Base-by-base conservation (phyloP, 495 filamentous ascomycete genomes). In the Paragyromitra xinjiangensis region DNA sequence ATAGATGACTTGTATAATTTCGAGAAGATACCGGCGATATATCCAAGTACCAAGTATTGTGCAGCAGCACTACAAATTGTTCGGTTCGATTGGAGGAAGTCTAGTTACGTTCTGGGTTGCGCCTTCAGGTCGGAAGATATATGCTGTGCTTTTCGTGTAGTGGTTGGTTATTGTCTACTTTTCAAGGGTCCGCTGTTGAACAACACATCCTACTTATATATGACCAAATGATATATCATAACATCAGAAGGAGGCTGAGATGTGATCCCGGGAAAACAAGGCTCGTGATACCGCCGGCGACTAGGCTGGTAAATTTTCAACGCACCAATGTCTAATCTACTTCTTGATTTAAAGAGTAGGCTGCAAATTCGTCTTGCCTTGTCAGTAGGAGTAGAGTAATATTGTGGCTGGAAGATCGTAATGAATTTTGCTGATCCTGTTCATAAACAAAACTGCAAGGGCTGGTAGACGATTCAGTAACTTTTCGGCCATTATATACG, bases 361-460 rank as follows among this genome's bases (percentile, higher is more conserved):
- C 66, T 61, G 67, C 44, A 44, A 65, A 71, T 45, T 24, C 19
- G 53, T 53, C 71, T 58, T 61, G 39, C 6, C 59, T 56, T 66
- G 69, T 66, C 53, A 64, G 56, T 45, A 69, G 39, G 34, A 59
- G 61, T 65, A 42, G 26, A 78, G n/a, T 42, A 53, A 61, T 65
- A 79, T 29, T 71, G 74, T 79, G 77, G 77, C 77, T 79, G 77
- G 77, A 72, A 79, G 77, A 79, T 79, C 77, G 37, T 45, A 78
- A 78, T 79, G 61, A 53, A 66, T 62, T 45, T 66, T 64, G 77
- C 65, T 61, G 77, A 79, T 79, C 76, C 19, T 51, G 37, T 24
- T 78, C 66, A 56, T 69, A 66, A 71, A 78, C 42, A 48, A 71
- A 65, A 64, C 77, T 79, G 77, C 74, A 79, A 79, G 77, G 77